Base-by-base conservation (phyloP, 1,139 yeast genomes). In the Pichia sp. region DNA sequence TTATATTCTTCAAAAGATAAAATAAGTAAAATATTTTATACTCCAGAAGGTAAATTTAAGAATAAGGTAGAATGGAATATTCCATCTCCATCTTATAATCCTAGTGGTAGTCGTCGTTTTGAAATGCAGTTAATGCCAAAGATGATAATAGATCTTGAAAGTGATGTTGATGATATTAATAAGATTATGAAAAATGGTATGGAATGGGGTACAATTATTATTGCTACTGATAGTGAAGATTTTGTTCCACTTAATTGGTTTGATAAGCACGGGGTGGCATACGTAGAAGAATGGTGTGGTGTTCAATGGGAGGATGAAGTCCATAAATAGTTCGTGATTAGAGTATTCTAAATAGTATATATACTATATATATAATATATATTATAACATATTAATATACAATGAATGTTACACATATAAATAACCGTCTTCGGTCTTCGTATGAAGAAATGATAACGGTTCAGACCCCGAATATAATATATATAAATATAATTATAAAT, bases 131-230 rank as follows among this genome's bases (percentile, higher is more conserved):
- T 92, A 46, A 90, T 92, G 97, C 98, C 98, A 6, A 87, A 87
- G 61, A 78, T 90, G 43, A 90, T 92, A 43, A 70, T 87, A 51
- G 92, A 87, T 55, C 71, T 92, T 40, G 97, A 92, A 60, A 70
- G 68, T 25, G 61, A 60, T 12, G 66, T 66, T 8, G 59, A 62
- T 40, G 48, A 48, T 37, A 36, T 48, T 10, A n/a, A 37, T 11
- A 36, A 26, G 25, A 63, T 70, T 6, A 63, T 73, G 10, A 46
- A 51, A 37, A 79, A 79, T 36, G 97, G 97, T 8, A 92, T 92
- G 95, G 94, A 92, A 51, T 92, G 98, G 98, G 97, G 97, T 2
- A 86, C 97, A 0, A 85, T 92, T 33, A 70, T 87, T 31, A 85
- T 90, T 3, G 87, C 84, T 37, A 86, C 97, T 0, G 94, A 89